Evolutionary conservation across 805 yeast genomes (phyloP).

Genomic region (Saturnispora galanensis): DNA sequence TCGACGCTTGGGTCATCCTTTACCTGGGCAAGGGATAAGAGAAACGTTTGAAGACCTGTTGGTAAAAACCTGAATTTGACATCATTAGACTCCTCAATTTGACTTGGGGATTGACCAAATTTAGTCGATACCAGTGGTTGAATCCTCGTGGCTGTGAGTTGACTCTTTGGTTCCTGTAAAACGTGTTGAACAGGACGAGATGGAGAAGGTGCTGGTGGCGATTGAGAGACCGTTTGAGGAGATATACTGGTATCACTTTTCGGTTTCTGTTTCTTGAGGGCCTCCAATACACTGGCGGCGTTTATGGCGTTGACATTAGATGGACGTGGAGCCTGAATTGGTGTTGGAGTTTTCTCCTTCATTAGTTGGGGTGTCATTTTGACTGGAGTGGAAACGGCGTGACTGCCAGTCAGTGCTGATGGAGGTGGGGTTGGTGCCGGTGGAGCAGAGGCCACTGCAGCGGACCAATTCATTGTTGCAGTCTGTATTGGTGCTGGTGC

Average conservation of each 20-base stretch:
- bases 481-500: constrained; percentile 29
- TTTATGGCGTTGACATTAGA: constrained; percentile 26
- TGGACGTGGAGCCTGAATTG: constrained; percentile 3
- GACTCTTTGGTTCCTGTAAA: neutral
- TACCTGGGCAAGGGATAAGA: constrained; percentile 22
- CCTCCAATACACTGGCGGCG: constrained; percentile 31
- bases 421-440: constrained; percentile 9
- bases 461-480: constrained; percentile 27
- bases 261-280: constrained; percentile 27
- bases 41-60: constrained; percentile 27
- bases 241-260: constrained; percentile 14
- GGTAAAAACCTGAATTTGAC: constrained; percentile 26
- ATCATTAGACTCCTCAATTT: constrained; percentile 13
- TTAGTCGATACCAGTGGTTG: neutral
- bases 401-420: neutral
- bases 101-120: neutral
- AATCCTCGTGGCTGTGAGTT: neutral
- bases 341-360: neutral
- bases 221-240: constrained; percentile 1
- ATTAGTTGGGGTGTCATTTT: neutral
- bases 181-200: neutral
- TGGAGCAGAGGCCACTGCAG: constrained; percentile 21
- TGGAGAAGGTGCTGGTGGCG: constrained; percentile 3
- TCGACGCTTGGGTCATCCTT: constrained; percentile 14
- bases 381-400: neutral